Evolutionary conservation across 2,329 filamentous ascomycete species (phyloP).

Genomic region (Exophiala lecanii-corni): DNA sequence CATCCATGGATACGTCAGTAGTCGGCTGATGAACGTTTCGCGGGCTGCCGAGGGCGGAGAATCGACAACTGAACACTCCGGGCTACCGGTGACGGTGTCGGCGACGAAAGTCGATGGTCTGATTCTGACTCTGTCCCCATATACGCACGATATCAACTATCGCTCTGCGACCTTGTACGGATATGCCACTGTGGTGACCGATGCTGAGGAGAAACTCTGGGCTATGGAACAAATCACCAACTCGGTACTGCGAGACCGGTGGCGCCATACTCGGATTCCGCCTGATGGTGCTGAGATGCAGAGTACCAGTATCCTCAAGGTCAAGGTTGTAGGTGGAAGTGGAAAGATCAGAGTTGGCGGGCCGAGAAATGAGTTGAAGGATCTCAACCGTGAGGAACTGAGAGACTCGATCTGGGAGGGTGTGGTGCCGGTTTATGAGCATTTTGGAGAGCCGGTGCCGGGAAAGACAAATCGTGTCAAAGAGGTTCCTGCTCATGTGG

Average conservation of each 20-base stretch:
- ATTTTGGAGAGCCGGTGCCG: conserved; percentile 59
- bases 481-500: conserved; percentile 59
- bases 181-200: conserved; percentile 62
- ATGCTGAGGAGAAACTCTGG: conserved; percentile 66
- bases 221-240: conserved; percentile 76
- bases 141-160: conserved; percentile 82
- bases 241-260: conserved; percentile 66
- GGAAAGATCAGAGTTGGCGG: conserved; percentile 67
- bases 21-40: conserved; percentile 73
- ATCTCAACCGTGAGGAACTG: conserved; percentile 47
- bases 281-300: conserved; percentile 69
- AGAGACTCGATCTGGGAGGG: conserved; percentile 53
- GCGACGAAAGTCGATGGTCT: conserved; percentile 74
- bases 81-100: conserved; percentile 66
- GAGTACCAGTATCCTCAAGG: conserved; percentile 65
- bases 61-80: conserved; percentile 30
- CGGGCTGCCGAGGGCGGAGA: conserved; percentile 44
- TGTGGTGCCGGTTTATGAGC: conserved; percentile 59
- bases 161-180: conserved; percentile 74
- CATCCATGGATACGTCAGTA: conserved; percentile 77
- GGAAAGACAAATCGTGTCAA: conserved; percentile 55
- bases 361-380: conserved; percentile 56
- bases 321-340: conserved; percentile 65
- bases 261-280: conserved; percentile 63
- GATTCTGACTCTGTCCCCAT: conserved; percentile 71